Base-by-base conservation (phyloP, 306 rosid genomes). In the Sechiopsis laciniata region DNA sequence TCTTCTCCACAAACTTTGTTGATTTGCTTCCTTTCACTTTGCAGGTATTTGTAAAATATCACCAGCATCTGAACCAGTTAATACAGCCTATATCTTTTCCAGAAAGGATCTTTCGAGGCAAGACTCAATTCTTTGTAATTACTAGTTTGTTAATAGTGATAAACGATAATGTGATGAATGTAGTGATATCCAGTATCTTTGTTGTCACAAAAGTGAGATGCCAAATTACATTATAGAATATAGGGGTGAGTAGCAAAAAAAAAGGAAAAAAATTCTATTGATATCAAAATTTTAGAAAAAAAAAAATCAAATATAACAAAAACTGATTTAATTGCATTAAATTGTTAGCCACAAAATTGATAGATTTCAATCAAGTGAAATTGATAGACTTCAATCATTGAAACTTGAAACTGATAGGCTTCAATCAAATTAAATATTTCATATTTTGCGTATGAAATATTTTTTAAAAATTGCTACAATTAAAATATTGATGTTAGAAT, bases 61-160 rank as follows among this genome's bases (percentile, higher is more conserved):
- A 13, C 80, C 88, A 63, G 86, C 88, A 53, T 73, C 91, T 20
- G 88, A 86, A 70, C 74, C 95, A 60, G 78, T 84, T 58, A 32
- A 32, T 74, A 90, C 90, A 0, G 88, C 97, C 68, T 89, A 89
- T 77, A 77, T 91, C 78, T 87, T 94, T 77, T 91, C 96, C 48
- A 84, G 97, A 74, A 89, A 83, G 79, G 96, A 94, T 80, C 88
- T 90, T 59, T 89, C 98, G 46, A 84, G 89, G 97, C 83, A 82
- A 84, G 88, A 62, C 55, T 29, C 37, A 26, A 67, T 56, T 62
- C 19, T 50, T 32, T 32, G 37, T 32, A 32, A 32, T 32, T 32
- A 57, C 64, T 32, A 51, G 67, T 53, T 19, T 45, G 46, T 17
- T 21, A 50, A 24, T 69, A 15, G 21, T 69, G 58, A 32, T 46